Evolutionary conservation across 208 protist genomes (phyloP).

Genomic region (Leishmania martiniquensis): DNA sequence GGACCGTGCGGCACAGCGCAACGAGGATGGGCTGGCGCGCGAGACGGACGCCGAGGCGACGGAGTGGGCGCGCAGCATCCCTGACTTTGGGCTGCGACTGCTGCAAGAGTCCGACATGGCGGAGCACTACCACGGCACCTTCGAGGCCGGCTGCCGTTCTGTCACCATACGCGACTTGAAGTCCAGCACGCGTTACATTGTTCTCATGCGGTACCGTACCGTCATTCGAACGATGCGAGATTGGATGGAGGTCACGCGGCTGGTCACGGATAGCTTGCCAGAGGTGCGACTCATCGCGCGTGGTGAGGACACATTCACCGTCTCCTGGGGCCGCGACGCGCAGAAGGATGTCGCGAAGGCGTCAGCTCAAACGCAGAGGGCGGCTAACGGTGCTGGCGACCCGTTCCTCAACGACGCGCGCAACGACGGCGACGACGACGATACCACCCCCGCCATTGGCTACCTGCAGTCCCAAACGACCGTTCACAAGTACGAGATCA

Average conservation of each 20-base stretch:
- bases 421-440: slow-evolving; percentile 2
- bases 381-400: neutral
- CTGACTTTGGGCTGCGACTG: slow-evolving; percentile 74
- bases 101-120: slow-evolving; percentile 76
- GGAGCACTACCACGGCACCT: slow-evolving; percentile 31
- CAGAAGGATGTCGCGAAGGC: neutral
- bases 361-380: slow-evolving; percentile 13
- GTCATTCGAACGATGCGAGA: slow-evolving; percentile 76
- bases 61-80: slow-evolving; percentile 51
- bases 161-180: slow-evolving; percentile 70
- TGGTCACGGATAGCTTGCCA: slow-evolving; percentile 76
- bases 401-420: slow-evolving; percentile 4
- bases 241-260: slow-evolving; percentile 80
- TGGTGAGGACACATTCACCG: slow-evolving; percentile 84
- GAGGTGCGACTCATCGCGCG: slow-evolving; percentile 53
- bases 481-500: slow-evolving; percentile 39
- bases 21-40: slow-evolving; percentile 32
- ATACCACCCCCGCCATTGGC: slow-evolving; percentile 7
- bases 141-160: slow-evolving; percentile 51
- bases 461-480: slow-evolving; percentile 28
- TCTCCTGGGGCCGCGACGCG: slow-evolving; percentile 55
- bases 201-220: slow-evolving; percentile 84
- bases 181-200: slow-evolving; percentile 80
- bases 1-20: slow-evolving; percentile 56
- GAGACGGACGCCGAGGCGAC: slow-evolving; percentile 62